These are phyloP conservation scores for Diospyros lotus DNA, from an alignment of 148 eudicot species.

Conservation along the genomic window DNA sequence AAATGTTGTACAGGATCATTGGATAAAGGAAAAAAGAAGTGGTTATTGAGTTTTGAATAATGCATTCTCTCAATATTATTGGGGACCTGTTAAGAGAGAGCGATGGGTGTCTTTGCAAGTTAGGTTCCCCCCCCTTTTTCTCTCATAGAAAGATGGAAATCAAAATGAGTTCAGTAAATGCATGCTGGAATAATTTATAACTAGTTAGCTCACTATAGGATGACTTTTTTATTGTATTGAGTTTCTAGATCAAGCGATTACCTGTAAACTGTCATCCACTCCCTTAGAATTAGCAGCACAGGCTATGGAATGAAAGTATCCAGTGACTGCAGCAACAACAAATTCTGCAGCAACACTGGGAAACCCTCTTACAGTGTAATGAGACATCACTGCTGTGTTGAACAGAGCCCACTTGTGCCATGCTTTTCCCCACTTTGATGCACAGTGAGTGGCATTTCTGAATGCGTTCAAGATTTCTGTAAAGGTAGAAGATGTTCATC, in stretches of 20 bases:
- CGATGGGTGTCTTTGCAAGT: too few relatives aligned
- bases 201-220: background rate
- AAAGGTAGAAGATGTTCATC: conserved; percentile 11
- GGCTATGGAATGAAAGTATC: conserved; percentile 97
- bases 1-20: too few relatives aligned
- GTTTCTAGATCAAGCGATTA: conserved; percentile 21
- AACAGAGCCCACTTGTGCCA: conserved; percentile 99
- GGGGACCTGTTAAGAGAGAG: too few relatives aligned
- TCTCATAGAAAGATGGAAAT: background rate
- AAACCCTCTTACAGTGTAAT: conserved; percentile 69
- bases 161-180: background rate
- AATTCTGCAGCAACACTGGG: conserved; percentile 55
- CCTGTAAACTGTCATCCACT: conserved; percentile 98
- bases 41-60: too few relatives aligned
- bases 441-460: conserved; percentile 69
- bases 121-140: background rate
- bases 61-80: too few relatives aligned
- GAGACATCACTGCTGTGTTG: conserved; percentile 96
- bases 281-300: conserved; percentile 95
- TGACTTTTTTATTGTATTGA: conserved; percentile 3
- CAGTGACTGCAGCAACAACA: conserved; percentile 95
- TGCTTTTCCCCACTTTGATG: conserved; percentile 85
- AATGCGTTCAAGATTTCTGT: conserved; percentile 73
- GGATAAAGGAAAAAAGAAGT: too few relatives aligned
- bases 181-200: conserved; percentile 2